phyloP scores from a whole-genome alignment of 2,329 filamentous ascomycete genomes.

The Colletotrichum liriopes region DNA sequence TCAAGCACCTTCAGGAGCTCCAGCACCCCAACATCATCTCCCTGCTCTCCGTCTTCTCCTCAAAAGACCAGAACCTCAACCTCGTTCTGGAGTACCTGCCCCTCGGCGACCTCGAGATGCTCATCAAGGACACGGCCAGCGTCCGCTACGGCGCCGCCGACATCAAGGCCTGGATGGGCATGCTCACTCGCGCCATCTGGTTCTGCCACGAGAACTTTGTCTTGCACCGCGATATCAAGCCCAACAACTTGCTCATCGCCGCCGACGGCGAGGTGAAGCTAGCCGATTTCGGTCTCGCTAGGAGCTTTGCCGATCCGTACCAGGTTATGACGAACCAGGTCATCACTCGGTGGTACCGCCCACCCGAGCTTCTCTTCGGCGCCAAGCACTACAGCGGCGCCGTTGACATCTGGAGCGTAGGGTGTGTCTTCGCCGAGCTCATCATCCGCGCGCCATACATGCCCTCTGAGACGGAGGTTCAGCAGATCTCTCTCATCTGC shows the following conservation, averaged over 20 bases:
- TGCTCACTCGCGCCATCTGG: constrained; percentile 93
- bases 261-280: constrained; percentile 95
- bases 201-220: constrained; percentile 97
- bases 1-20: constrained; percentile 95
- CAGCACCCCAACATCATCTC: constrained; percentile 96
- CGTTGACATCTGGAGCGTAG: constrained; percentile 95
- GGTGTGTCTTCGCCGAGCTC: constrained; percentile 93
- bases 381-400: constrained; percentile 90
- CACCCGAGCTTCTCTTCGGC: constrained; percentile 93
- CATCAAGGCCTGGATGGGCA: constrained; percentile 98
- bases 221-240: constrained; percentile 98
- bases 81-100: constrained; percentile 95
- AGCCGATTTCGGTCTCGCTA: constrained; percentile 96
- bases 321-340: constrained; percentile 92
- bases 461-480: constrained; percentile 86
- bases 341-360: constrained; percentile 97
- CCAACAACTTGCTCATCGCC: constrained; percentile 96
- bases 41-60: constrained; percentile 92
- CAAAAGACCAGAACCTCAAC: constrained; percentile 96
- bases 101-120: constrained; percentile 93
- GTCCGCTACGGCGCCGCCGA: constrained; percentile 90
- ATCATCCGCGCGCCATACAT: constrained; percentile 87
- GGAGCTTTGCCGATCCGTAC: constrained; percentile 91
- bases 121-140: constrained; percentile 86
- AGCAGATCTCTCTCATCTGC: constrained; percentile 88